Evolutionary conservation across 345 rosid species (phyloP).

Genomic region (Populus simonii): DNA sequence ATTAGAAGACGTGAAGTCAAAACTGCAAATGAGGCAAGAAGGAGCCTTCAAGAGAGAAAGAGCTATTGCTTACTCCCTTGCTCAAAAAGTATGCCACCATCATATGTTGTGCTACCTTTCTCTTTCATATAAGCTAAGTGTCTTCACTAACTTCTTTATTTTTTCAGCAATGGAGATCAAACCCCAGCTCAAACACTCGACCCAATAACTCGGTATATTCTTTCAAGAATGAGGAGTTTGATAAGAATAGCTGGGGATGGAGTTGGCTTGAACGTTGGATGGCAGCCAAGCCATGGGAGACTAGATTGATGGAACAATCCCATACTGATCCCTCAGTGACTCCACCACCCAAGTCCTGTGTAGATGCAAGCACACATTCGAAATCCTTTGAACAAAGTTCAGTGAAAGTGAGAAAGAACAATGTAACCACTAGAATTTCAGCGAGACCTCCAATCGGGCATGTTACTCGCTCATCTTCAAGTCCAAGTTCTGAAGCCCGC

Average conservation of each 20-base stretch:
- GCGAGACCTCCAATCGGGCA: conserved; percentile 57
- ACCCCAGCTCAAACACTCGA: conserved; percentile 32
- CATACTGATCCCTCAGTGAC: conserved; percentile 33
- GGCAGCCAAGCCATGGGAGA: conserved; percentile 98
- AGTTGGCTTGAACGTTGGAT: conserved; percentile 99
- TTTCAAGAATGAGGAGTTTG: conserved; percentile 59
- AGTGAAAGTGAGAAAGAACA: conserved; percentile 65
- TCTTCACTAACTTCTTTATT: neutral
- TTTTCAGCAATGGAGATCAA: conserved; percentile 70
- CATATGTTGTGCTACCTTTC: neutral
- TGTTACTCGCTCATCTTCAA: conserved; percentile 56
- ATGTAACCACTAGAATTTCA: conserved; percentile 71
- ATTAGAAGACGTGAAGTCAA: conserved; percentile 60
- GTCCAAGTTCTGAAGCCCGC: conserved; percentile 67
- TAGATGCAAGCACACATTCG: conserved; percentile 22
- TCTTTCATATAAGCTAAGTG: neutral
- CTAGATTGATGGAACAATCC: conserved; percentile 69
- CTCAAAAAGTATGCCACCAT: conserved; percentile 61
- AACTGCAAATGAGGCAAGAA: conserved; percentile 79
- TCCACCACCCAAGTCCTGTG: conserved; percentile 37
- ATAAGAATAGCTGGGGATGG: conserved; percentile 87
- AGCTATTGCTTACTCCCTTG: conserved; percentile 81
- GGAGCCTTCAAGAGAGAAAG: conserved; percentile 94
- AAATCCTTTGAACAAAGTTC: conserved; percentile 49
- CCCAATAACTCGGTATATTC: conserved; percentile 30